phyloP scores from a whole-genome alignment of 495 filamentous ascomycete genomes.

The Neurospora cerealis region DNA sequence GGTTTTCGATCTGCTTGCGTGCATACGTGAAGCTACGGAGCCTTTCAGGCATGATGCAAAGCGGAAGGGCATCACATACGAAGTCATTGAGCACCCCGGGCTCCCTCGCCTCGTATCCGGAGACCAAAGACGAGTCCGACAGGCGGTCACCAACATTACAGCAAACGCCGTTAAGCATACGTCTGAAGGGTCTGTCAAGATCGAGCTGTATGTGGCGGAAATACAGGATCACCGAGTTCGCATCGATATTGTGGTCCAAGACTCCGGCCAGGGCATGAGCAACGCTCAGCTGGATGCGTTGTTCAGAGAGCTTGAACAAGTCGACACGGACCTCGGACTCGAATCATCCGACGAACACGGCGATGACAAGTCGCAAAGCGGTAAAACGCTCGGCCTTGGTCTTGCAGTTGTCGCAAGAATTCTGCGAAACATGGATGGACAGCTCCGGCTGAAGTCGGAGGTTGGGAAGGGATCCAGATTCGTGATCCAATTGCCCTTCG shows the following conservation, averaged over 20 bases:
- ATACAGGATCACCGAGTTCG: conserved; percentile 36
- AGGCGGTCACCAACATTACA: conserved; percentile 71
- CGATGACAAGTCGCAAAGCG: conserved; percentile 18
- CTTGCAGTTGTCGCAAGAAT: conserved; percentile 80
- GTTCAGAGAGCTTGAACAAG: conserved; percentile 83
- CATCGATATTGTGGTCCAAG: conserved; percentile 65
- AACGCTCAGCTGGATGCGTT: conserved; percentile 60
- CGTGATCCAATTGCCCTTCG: conserved; percentile 59
- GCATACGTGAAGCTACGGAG: conserved; percentile 66
- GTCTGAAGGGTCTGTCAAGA: conserved; percentile 51
- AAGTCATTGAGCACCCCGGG: conserved; percentile 55
- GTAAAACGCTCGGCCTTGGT: conserved; percentile 60
- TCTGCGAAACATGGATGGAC: conserved; percentile 83
- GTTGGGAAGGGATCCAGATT: conserved; percentile 79
- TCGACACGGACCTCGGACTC: conserved; percentile 50
- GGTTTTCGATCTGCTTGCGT: conserved; percentile 60
- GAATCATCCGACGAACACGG: conserved; percentile 21
- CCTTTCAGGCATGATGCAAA: conserved; percentile 65
- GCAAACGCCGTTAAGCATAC: conserved; percentile 87
- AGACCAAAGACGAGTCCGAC: conserved; percentile 68
- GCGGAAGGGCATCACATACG: conserved; percentile 63
- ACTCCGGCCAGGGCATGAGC: conserved; percentile 76
- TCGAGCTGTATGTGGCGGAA: conserved; percentile 54
- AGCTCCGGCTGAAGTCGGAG: conserved; percentile 79
- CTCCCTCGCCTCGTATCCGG: conserved; percentile 66